These are phyloP conservation scores for Stachybotrys chartarum DNA, from an alignment of 2,329 filamentous ascomycete species.

Conservation along the genomic window DNA sequence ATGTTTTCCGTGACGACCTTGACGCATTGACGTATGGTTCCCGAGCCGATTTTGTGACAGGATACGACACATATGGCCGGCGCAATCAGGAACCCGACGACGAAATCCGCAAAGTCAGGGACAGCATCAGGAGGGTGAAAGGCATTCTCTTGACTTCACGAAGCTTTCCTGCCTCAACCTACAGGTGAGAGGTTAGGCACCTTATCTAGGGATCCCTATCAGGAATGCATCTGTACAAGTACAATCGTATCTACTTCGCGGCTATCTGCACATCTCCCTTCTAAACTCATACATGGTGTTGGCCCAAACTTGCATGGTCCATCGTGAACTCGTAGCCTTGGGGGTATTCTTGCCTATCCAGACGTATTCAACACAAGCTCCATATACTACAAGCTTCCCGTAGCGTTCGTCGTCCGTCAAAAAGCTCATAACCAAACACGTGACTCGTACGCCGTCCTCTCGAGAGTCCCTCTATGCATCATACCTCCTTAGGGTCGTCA, in stretches of 20 bases:
- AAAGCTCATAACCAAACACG: no score
- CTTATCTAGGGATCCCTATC: no score
- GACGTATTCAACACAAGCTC: no score
- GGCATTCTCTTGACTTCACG: slow-evolving; percentile 68
- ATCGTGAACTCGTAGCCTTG: no score
- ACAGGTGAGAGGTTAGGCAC: background rate
- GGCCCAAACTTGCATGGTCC: no score
- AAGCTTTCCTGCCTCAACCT: slow-evolving; percentile 54
- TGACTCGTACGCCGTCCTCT: no score
- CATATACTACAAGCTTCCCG: no score
- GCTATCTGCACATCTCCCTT: background rate
- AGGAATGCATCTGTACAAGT: no score
- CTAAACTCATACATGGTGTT: background rate
- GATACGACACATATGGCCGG: slow-evolving; percentile 32
- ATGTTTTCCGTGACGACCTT: slow-evolving; percentile 58
- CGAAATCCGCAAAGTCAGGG: slow-evolving; percentile 65
- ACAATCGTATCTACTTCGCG: background rate
- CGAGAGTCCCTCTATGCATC: background rate
- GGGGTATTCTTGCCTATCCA: no score
- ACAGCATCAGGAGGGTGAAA: slow-evolving; percentile 72
- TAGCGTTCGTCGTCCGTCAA: no score
- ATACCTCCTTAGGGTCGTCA: slow-evolving; percentile 11
- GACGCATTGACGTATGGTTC: slow-evolving; percentile 48
- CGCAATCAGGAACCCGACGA: slow-evolving; percentile 52
- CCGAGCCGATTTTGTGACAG: slow-evolving; percentile 26